Evolutionary conservation across 805 yeast species (phyloP).

Genomic region (Candida chilensis): DNA sequence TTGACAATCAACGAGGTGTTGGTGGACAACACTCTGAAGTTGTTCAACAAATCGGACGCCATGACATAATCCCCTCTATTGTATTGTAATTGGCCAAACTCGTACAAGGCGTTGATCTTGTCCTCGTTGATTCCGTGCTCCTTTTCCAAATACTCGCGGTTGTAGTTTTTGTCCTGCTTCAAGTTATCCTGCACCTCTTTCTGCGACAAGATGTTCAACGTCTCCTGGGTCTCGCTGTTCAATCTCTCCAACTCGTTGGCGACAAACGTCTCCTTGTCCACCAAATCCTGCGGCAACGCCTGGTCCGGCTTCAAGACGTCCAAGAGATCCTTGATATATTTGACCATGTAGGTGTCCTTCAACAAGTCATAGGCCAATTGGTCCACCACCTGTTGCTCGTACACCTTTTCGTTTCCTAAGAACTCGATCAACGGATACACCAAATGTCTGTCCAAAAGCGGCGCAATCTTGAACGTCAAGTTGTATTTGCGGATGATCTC

Average conservation of each 20-base stretch:
- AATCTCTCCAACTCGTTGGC: constrained; percentile 23
- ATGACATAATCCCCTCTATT: constrained; percentile 53
- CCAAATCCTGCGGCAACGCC: constrained; percentile 29
- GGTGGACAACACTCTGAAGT: constrained; percentile 46
- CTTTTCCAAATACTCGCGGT: constrained; percentile 34
- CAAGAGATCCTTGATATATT: constrained; percentile 37
- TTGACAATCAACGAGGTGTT: constrained; percentile 39
- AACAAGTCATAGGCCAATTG: constrained; percentile 41
- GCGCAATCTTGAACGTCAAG: constrained; percentile 42
- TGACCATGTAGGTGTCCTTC: constrained; percentile 49
- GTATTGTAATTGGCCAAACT: constrained; percentile 54
- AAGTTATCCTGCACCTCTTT: constrained; percentile 43
- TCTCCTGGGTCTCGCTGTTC: constrained; percentile 32
- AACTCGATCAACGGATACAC: constrained; percentile 43
- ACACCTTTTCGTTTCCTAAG: constrained; percentile 27
- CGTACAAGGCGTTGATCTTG: constrained; percentile 40
- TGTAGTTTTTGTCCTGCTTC: constrained; percentile 46
- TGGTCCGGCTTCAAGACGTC: constrained; percentile 26
- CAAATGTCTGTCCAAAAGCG: constrained; percentile 56
- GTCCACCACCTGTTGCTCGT: constrained; percentile 34
- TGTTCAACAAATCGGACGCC: constrained; percentile 49
- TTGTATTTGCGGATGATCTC: constrained; percentile 41
- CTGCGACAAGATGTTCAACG: constrained; percentile 33
- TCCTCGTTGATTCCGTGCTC: constrained; percentile 37
- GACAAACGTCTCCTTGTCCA: constrained; percentile 27